Percentiles rank a stretch among this genome's conserved stretches.
phyloP scores from a whole-genome alignment of 495 filamentous ascomycete genomes.

The Xylaria cubensis region DNA sequence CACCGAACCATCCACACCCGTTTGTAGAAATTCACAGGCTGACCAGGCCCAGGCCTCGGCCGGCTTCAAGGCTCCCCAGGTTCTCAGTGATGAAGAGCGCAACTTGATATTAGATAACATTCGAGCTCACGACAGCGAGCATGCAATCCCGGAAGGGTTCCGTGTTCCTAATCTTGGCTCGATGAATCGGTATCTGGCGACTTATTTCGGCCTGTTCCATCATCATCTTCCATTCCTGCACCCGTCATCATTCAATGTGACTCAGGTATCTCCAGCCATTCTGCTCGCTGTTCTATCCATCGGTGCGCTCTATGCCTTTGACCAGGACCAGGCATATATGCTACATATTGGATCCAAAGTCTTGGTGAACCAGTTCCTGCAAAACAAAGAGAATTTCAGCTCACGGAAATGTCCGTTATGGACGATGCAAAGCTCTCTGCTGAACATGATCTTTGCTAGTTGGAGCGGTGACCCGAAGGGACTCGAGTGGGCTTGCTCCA shows the following conservation, averaged over 20 bases:
- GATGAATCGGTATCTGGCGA: conserved; percentile 88
- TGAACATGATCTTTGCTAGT: conserved; percentile 99
- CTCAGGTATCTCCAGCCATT: conserved; percentile 76
- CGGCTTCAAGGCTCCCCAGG: conserved; percentile 71
- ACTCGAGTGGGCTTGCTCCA: conserved; percentile 97
- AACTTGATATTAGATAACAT: conserved; percentile 85
- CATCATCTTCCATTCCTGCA: conserved; percentile 97
- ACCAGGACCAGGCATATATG: conserved; percentile 93
- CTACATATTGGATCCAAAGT: conserved; percentile 98
- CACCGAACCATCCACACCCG: conserved; percentile 71
- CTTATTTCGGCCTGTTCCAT: conserved; percentile 97
- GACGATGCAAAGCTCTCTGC: conserved; percentile 93
- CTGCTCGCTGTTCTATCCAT: conserved; percentile 93
- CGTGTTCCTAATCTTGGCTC: conserved; percentile 78
- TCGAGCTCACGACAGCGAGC: conserved; percentile 75
- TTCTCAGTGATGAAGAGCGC: conserved; percentile 78
- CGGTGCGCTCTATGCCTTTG: conserved; percentile 94
- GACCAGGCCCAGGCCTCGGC: conserved; percentile 63
- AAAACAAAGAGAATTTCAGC: conserved; percentile 98
- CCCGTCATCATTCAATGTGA: conserved; percentile 86
- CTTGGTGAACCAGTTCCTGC: conserved; percentile 93
- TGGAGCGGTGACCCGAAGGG: conserved; percentile 99
- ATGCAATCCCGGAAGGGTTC: conserved; percentile 86
- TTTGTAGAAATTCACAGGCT: conserved; percentile 39
- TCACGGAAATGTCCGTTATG: conserved; percentile 97